phyloP scores from a whole-genome alignment of 2,329 filamentous ascomycete genomes.

The Cercospora sp. region DNA sequence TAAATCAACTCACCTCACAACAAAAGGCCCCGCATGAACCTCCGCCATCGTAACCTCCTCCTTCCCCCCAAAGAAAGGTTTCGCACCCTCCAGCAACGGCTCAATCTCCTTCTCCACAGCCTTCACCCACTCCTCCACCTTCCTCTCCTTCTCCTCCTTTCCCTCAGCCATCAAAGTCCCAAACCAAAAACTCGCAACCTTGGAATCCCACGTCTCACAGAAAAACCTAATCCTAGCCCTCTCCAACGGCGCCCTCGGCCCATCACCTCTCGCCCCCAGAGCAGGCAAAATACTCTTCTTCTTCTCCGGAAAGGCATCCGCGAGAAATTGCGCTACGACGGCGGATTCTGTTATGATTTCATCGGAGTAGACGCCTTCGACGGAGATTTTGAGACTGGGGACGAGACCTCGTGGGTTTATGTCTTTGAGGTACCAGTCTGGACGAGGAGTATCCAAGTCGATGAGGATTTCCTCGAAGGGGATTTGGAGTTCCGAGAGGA shows the following conservation, averaged over 20 bases:
- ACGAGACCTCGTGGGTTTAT: slow-evolving; percentile 79
- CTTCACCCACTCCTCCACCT: slow-evolving; percentile 55
- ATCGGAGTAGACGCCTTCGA: slow-evolving; percentile 44
- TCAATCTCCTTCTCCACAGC: slow-evolving; percentile 70
- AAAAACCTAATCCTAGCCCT: slow-evolving; percentile 68
- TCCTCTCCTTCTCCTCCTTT: slow-evolving; percentile 50
- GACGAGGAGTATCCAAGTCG: slow-evolving; percentile 67
- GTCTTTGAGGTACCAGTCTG: slow-evolving; percentile 67
- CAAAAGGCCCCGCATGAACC: slow-evolving; percentile 67
- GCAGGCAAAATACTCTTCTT: slow-evolving; percentile 55
- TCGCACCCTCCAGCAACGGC: slow-evolving; percentile 58
- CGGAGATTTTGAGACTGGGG: slow-evolving; percentile 65
- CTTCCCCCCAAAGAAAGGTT: slow-evolving; percentile 50
- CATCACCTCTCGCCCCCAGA: slow-evolving; percentile 42
- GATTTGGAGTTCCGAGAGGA: slow-evolving; percentile 36
- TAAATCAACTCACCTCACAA: slow-evolving; percentile 59
- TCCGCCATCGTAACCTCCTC: slow-evolving; percentile 69
- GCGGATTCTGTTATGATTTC: slow-evolving; percentile 72
- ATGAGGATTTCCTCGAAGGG: slow-evolving; percentile 51
- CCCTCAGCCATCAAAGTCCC: slow-evolving; percentile 50
- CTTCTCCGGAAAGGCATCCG: slow-evolving; percentile 65
- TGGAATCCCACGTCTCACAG: slow-evolving; percentile 66
- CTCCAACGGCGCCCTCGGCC: slow-evolving; percentile 42
- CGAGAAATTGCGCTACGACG: slow-evolving; percentile 70
- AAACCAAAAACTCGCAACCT: slow-evolving; percentile 52